A percentile compares a stretch with the other conserved stretches of the same genome.
phyloP scores from a whole-genome alignment of 495 filamentous ascomycete genomes.

The Peziza echinospora region DNA sequence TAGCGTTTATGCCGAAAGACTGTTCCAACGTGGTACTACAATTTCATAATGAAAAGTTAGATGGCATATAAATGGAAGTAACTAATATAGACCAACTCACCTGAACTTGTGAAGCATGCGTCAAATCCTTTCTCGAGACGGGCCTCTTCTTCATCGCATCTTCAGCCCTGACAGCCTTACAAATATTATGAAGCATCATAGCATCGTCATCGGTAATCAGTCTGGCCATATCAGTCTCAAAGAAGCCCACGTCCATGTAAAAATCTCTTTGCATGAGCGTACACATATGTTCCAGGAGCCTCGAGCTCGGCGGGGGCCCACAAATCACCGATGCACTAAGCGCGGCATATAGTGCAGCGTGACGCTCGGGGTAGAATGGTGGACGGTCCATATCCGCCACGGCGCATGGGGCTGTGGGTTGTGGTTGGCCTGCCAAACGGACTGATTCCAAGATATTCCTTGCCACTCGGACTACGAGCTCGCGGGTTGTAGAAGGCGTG shows the following conservation, averaged over 20 bases:
- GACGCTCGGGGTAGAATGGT: background rate
- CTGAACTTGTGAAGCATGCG: too few species aligned
- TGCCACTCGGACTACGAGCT: conserved; percentile 53
- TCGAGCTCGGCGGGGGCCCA: conserved; percentile 4
- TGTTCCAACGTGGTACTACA: conserved; percentile 60
- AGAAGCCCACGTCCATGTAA: conserved; percentile 18
- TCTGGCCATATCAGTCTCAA: conserved; percentile 13
- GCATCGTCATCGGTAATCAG: conserved; percentile 10
- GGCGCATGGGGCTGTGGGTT: conserved; percentile 22
- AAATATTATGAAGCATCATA: conserved; percentile 15
- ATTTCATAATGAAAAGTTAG: conserved; percentile 5
- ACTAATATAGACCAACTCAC: too few species aligned
- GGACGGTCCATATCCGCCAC: conserved; percentile 1
- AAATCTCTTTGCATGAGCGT: conserved; percentile 21
- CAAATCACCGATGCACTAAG: conserved; percentile 13
- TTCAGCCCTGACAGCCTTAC: conserved; percentile 32
- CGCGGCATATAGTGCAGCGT: conserved; percentile 13
- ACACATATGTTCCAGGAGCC: conserved; percentile 8
- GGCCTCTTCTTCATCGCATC: conserved; percentile 39
- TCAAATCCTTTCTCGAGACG: conserved; percentile 20
- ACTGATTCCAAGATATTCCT: conserved; percentile 56
- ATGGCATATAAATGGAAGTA: background rate
- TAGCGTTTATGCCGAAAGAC: conserved; percentile 70
- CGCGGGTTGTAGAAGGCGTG: conserved; percentile 32
- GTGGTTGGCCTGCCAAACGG: conserved; percentile 21